Percentiles rank a stretch among this genome's conserved stretches.
Evolutionary conservation across 2,329 filamentous ascomycete genomes (phyloP).

Genomic region (Whalleya microplaca): DNA sequence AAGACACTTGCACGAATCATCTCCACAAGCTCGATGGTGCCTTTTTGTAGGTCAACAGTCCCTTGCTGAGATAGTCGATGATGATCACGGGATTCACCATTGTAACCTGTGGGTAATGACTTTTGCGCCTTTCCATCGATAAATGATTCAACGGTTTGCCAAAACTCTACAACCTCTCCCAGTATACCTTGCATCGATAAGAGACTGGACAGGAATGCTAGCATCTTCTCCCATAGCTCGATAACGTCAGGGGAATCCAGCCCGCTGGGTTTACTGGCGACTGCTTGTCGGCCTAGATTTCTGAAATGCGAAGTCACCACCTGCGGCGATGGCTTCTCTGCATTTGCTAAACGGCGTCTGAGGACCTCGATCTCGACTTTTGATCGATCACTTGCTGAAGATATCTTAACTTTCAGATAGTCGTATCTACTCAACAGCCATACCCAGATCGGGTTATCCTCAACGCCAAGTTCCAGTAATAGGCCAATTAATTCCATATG

Average conservation of each 20-base stretch:
- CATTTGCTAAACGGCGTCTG: conserved; percentile 76
- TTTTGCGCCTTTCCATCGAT: conserved; percentile 84
- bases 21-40: conserved; percentile 79
- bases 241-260: conserved; percentile 82
- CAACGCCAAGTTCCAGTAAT: conserved; percentile 89
- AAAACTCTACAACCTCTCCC: conserved; percentile 90
- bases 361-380: conserved; percentile 92
- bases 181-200: conserved; percentile 80
- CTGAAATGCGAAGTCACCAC: conserved; percentile 76
- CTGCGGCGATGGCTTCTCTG: conserved; percentile 71
- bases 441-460: conserved; percentile 95
- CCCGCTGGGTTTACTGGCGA: conserved; percentile 62
- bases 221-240: conserved; percentile 91
- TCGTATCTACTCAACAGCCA: conserved; percentile 93
- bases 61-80: conserved; percentile 77
- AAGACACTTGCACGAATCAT: conserved; percentile 79
- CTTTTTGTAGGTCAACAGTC: conserved; percentile 73
- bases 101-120: conserved; percentile 77
- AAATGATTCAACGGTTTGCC: conserved; percentile 89
- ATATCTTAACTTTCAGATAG: conserved; percentile 84
- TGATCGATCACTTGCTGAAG: conserved; percentile 78
- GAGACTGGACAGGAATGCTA: conserved; percentile 72
- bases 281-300: conserved; percentile 68
- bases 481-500: conserved; percentile 91
- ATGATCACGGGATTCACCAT: conserved; percentile 79